phyloP scores from a whole-genome alignment of 1,284 basidiomycete genomes.

The Serendipita sp. region DNA sequence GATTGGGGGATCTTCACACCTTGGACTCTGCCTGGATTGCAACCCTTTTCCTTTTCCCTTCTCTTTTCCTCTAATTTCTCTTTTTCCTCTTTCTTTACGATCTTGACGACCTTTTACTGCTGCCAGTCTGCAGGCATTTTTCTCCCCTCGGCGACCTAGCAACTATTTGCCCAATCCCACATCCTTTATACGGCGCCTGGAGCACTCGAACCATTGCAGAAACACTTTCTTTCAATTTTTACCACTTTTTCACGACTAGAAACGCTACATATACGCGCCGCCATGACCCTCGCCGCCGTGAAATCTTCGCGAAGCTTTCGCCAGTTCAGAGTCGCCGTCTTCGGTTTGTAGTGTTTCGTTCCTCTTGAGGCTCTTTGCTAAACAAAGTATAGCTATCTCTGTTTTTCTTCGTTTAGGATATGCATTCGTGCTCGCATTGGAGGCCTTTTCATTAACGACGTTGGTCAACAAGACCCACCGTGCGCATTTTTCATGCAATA shows the following conservation, averaged over 20 bases:
- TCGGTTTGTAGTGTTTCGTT: not conserved
- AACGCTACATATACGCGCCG: not conserved
- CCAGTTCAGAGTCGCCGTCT: slow-evolving; percentile 2
- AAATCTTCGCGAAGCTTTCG: not conserved
- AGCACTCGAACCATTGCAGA: not conserved
- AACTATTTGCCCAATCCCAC: not conserved
- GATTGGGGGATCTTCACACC: no score
- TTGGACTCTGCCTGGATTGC: no score
- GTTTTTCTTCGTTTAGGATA: not conserved
- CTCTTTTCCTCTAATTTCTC: not conserved
- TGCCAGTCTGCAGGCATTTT: not conserved
- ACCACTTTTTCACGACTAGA: not conserved
- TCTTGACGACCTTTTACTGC: slow-evolving; percentile 4
- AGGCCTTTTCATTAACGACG: not conserved
- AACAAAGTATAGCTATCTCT: not conserved
- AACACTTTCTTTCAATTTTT: not conserved
- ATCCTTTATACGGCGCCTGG: not conserved
- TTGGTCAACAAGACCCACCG: not conserved
- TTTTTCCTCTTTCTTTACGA: not conserved
- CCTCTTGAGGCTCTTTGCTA: not conserved
- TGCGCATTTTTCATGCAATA: not conserved
- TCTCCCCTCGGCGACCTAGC: not conserved
- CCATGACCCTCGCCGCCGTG: not conserved
- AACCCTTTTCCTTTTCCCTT: not conserved
- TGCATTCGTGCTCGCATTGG: not conserved